These are phyloP conservation scores for Pinus tabuliformis DNA, from an alignment of 75 land plant genomes.

Conservation along the genomic window DNA sequence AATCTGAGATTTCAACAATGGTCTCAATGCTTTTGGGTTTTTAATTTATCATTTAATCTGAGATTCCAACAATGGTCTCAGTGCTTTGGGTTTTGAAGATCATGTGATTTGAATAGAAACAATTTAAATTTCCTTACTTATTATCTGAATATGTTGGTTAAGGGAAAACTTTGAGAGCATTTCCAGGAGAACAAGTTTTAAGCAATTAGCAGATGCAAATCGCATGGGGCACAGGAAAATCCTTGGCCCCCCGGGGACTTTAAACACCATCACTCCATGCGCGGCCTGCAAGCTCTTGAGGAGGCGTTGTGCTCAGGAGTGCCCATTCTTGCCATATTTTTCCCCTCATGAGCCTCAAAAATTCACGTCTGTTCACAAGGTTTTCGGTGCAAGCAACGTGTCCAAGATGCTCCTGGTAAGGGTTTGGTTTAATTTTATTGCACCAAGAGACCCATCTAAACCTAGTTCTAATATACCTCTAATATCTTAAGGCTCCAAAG, in stretches of 20 bases:
- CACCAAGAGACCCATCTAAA: too few relatives aligned
- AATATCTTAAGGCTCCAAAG: too few relatives aligned
- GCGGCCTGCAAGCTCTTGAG: conserved; percentile 77
- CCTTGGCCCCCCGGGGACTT: conserved; percentile 22
- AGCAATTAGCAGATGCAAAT: conserved; percentile 1
- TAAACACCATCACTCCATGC: conserved; percentile 60
- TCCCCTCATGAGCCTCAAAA: conserved; percentile 74
- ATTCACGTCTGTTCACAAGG: conserved; percentile 71
- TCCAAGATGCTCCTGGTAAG: conserved; percentile 73
- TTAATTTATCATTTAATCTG: background rate
- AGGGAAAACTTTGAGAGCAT: conserved; percentile 24
- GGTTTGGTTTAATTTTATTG: background rate
- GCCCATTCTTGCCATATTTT: conserved; percentile 81
- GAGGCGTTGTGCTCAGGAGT: conserved; percentile 71
- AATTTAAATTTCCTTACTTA: too few relatives aligned
- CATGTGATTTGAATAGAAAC: too few relatives aligned
- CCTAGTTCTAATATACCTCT: too few relatives aligned
- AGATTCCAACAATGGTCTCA: background rate
- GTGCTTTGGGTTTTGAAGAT: too few relatives aligned
- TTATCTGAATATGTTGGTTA: too few relatives aligned
- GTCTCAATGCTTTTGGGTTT: background rate
- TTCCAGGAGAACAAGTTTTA: conserved; percentile 25
- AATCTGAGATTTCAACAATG: background rate
- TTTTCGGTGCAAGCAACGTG: conserved; percentile 83
- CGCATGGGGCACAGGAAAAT: conserved; percentile 25